Conservation (phyloP, 1,284 basidiomycete species). For the Boletus calvinii region DNA sequence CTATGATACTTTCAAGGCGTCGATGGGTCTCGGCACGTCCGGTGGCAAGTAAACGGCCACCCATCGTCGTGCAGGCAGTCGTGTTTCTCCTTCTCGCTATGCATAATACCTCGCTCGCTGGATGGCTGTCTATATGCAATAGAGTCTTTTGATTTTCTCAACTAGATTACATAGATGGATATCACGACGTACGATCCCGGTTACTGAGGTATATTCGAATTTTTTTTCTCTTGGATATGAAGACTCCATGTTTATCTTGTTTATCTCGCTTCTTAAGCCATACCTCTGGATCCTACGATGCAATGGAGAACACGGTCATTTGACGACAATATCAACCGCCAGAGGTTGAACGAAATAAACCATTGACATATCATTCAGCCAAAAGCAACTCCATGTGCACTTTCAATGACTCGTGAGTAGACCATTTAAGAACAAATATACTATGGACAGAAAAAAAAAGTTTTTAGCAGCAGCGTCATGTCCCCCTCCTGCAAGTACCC, state of each 20-base stretch:
- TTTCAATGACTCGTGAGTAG: no score
- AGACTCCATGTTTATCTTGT: neutral
- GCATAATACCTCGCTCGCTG: conserved; percentile 11
- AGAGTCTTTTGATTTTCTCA: neutral
- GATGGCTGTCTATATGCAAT: conserved; percentile 11
- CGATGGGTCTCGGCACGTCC: conserved; percentile 81
- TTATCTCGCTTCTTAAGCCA: neutral
- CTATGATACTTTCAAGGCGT: conserved; percentile 77
- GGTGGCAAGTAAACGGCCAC: conserved; percentile 66
- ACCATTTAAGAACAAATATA: no score
- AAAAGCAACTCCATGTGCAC: no score
- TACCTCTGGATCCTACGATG: neutral
- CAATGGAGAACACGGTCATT: neutral
- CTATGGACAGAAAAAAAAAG: no score
- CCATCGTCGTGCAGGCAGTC: neutral
- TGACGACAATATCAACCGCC: neutral
- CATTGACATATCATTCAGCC: no score
- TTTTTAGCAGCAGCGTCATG: no score
- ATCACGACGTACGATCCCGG: neutral
- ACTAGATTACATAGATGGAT: conserved; percentile 16
- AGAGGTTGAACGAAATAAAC: no score
- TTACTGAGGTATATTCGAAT: no score
- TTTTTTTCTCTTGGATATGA: neutral
- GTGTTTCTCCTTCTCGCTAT: neutral
- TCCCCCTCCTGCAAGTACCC: no score